Conservation (phyloP, 2,329 filamentous ascomycete genomes). For the Cylindrodendrum hubeiense region DNA sequence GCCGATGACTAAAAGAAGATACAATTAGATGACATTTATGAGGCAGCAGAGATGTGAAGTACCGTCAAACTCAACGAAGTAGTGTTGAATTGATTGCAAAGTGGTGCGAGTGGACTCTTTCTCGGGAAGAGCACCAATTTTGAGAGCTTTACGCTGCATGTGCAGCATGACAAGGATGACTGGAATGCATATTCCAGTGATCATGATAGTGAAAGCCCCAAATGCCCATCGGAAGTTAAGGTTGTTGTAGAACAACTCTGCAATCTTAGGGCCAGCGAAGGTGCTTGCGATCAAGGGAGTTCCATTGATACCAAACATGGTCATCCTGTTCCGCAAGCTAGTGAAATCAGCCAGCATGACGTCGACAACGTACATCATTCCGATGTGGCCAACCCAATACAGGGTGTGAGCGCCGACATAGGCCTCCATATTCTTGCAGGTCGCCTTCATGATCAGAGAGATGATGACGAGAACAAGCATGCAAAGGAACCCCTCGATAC, state of each 20-base stretch:
- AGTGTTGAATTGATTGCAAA: conserved; percentile 55
- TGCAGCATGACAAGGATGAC: conserved; percentile 66
- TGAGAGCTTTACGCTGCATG: conserved; percentile 68
- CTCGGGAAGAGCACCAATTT: conserved; percentile 58
- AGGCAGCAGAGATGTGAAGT: conserved; percentile 67
- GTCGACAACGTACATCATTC: conserved; percentile 54
- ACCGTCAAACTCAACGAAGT: conserved; percentile 41
- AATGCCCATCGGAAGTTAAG: conserved; percentile 54
- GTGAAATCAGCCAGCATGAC: conserved; percentile 60
- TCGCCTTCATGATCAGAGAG: conserved; percentile 73
- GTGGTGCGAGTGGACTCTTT: conserved; percentile 55
- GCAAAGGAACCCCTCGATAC: conserved; percentile 58
- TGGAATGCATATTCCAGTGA: conserved; percentile 70
- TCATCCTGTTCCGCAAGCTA: conserved; percentile 57
- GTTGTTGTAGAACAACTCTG: conserved; percentile 38
- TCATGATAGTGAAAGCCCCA: conserved; percentile 73
- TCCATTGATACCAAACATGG: conserved; percentile 57
- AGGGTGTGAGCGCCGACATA: conserved; percentile 74
- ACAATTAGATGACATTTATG: conserved; percentile 65
- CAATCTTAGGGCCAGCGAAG: conserved; percentile 52
- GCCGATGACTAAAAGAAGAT: conserved; percentile 55
- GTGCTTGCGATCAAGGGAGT: conserved; percentile 59
- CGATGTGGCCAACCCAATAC: conserved; percentile 69
- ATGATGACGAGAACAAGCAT: conserved; percentile 57
- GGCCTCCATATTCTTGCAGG: conserved; percentile 66